Conservation (phyloP, 176 grass and related monocot genomes). For the Rhynchospora pubera region DNA sequence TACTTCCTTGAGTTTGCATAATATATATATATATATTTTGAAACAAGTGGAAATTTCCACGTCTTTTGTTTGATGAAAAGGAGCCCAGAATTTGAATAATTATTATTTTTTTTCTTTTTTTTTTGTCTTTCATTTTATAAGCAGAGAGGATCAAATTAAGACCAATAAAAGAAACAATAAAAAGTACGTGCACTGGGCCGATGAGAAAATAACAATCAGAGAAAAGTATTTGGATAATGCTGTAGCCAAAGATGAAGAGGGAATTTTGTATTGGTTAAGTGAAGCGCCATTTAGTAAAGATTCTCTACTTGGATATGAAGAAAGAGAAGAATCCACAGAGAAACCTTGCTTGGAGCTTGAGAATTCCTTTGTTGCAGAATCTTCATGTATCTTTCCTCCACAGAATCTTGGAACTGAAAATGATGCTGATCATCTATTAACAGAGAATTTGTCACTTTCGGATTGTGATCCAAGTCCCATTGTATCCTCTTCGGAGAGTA, state of each 20-base stretch:
- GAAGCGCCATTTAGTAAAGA: conserved; percentile 46
- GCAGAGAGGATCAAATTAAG: conserved; percentile 17
- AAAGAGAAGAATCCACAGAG: conserved; percentile 33
- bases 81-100: too few species aligned
- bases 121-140: not conserved
- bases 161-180: not conserved
- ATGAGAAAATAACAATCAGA: not conserved
- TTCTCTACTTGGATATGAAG: conserved; percentile 42
- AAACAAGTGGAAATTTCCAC: too few species aligned
- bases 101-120: not conserved
- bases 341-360: conserved; percentile 35
- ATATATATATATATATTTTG: too few species aligned
- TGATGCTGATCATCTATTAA: not conserved
- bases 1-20: too few species aligned
- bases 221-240: not conserved
- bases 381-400: conserved; percentile 20
- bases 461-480: not conserved
- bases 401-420: not conserved
- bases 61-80: too few species aligned
- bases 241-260: conserved; percentile 9
- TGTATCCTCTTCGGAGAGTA: conserved; percentile 5
- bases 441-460: conserved; percentile 7
- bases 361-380: conserved; percentile 31
- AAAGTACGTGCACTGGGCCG: not conserved
- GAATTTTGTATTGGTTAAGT: conserved; percentile 54